These are phyloP conservation scores for Botryotinia calthae DNA, from an alignment of 2,329 filamentous ascomycete species.

Conservation along the genomic window DNA sequence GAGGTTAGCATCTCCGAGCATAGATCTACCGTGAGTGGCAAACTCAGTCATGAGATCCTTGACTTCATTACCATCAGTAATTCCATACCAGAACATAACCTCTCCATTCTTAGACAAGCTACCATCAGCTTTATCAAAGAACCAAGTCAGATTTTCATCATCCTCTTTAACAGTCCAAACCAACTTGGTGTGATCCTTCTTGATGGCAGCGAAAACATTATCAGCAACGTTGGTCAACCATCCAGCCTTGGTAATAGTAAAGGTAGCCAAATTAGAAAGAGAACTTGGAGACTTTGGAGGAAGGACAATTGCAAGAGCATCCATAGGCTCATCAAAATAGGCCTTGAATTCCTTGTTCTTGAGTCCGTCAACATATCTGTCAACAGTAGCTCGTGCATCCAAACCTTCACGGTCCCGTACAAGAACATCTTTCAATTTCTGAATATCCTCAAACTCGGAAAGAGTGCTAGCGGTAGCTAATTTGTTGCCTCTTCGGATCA, in stretches of 20 bases:
- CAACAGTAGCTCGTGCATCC: constrained; percentile 78
- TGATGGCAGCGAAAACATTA: constrained; percentile 89
- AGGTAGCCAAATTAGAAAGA: constrained; percentile 80
- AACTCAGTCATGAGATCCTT: constrained; percentile 83
- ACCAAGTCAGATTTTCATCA: constrained; percentile 97
- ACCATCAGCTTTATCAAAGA: constrained; percentile 94
- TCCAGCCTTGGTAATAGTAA: constrained; percentile 89
- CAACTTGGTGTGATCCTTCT: constrained; percentile 87
- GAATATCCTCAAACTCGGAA: constrained; percentile 70
- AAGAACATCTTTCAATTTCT: constrained; percentile 77
- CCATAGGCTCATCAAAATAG: constrained; percentile 93
- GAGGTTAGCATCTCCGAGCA: constrained; percentile 86
- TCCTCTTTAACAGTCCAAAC: constrained; percentile 96
- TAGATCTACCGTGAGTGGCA: constrained; percentile 73
- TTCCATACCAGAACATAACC: constrained; percentile 88
- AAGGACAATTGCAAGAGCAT: constrained; percentile 85
- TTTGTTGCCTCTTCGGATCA: constrained; percentile 90
- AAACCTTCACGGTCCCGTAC: constrained; percentile 78
- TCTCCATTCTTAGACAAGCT: constrained; percentile 82
- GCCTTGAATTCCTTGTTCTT: constrained; percentile 79
- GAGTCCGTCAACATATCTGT: constrained; percentile 80
- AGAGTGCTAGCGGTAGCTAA: constrained; percentile 71
- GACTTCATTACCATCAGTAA: constrained; percentile 78
- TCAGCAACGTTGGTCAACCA: constrained; percentile 95
- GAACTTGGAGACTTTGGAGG: constrained; percentile 64